phyloP scores from a whole-genome alignment of 345 rosid genomes.

The Populus simonii region DNA sequence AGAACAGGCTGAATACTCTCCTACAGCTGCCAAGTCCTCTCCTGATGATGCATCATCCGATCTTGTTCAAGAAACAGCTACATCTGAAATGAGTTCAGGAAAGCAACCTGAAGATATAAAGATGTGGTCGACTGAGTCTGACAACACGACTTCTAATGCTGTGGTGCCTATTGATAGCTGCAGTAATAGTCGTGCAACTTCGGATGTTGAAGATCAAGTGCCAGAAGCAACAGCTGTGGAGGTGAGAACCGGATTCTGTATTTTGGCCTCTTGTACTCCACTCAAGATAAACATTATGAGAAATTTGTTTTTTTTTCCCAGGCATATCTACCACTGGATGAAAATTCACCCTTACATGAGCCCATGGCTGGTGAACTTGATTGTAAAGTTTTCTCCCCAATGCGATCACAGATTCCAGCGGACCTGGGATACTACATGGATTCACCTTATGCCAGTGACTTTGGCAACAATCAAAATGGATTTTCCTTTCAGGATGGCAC shows the following conservation, averaged over 20 bases:
- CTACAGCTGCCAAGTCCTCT: constrained; percentile 49
- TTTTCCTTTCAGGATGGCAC: constrained; percentile 54
- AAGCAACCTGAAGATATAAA: constrained; percentile 30
- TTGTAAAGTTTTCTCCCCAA: constrained; percentile 47
- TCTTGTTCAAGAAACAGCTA: constrained; percentile 50
- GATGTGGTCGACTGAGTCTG: constrained; percentile 32
- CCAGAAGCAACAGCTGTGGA: constrained; percentile 34
- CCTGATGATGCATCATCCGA: constrained; percentile 66
- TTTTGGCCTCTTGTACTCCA: background rate
- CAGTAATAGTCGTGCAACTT: constrained; percentile 45
- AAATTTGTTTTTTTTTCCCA: constrained; percentile 4
- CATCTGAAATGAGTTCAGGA: constrained; percentile 21
- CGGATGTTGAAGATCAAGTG: constrained; percentile 50
- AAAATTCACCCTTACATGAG: constrained; percentile 21
- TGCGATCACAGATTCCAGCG: constrained; percentile 31
- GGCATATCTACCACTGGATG: constrained; percentile 35
- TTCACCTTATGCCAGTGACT: constrained; percentile 65
- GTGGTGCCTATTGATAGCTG: constrained; percentile 35
- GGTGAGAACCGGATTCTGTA: constrained; percentile 33
- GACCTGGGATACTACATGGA: constrained; percentile 38
- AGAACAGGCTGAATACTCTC: constrained; percentile 51
- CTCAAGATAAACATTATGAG: background rate
- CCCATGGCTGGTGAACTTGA: constrained; percentile 32
- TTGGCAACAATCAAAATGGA: constrained; percentile 55
- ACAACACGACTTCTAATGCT: constrained; percentile 31